Conservation (phyloP, 2,329 filamentous ascomycete genomes). For the Ceratocystis cacaofunesta region DNA sequence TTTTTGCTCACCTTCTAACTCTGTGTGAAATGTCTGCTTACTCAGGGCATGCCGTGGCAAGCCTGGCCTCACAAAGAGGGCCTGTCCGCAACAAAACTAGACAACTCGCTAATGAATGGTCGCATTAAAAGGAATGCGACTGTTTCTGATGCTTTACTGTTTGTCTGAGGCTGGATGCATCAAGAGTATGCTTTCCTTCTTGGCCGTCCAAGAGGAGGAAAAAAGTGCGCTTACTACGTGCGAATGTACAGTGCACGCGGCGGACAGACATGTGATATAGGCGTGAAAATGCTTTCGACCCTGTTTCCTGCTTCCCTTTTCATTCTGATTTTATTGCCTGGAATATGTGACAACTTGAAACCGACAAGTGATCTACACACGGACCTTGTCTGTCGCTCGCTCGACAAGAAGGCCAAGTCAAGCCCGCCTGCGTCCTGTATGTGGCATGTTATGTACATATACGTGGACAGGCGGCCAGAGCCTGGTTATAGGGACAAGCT, state of each 20-base stretch:
- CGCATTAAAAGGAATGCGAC: not conserved
- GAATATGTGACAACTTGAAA: not conserved
- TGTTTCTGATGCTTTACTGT: not conserved
- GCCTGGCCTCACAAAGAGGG: not conserved
- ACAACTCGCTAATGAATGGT: not conserved
- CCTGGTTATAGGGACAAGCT: not conserved
- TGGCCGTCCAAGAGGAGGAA: no score
- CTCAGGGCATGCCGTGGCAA: not conserved
- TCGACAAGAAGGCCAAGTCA: not conserved
- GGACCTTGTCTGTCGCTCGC: not conserved
- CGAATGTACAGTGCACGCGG: no score
- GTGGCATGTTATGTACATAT: no score
- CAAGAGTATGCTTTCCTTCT: not conserved
- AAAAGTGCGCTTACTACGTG: no score
- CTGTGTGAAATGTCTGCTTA: no score
- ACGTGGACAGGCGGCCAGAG: not conserved
- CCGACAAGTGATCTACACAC: not conserved
- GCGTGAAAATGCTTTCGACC: not conserved
- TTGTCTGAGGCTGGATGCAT: not conserved
- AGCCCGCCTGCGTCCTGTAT: not conserved
- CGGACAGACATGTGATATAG: not conserved
- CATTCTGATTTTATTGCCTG: not conserved
- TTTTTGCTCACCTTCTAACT: no score
- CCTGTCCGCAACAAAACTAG: not conserved
- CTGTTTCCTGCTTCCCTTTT: not conserved